Evolutionary conservation across 2,329 filamentous ascomycete genomes (phyloP).

Genomic region (Cyphellophora europaea): DNA sequence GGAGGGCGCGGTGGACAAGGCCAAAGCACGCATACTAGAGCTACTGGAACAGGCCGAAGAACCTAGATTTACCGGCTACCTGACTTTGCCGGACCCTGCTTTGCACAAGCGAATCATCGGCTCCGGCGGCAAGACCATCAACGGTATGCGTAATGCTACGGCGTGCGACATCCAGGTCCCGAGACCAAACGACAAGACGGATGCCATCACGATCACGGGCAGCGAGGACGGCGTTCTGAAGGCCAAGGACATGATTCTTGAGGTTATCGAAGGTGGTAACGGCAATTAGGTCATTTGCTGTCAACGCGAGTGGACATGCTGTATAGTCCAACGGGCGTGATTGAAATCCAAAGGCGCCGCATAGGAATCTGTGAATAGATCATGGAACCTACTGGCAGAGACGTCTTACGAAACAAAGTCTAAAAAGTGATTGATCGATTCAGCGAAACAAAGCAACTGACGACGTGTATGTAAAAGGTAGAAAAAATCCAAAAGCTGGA

Average conservation of each 20-base stretch:
- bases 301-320: neutral
- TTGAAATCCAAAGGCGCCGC: too few species aligned
- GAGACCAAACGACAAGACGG: constrained; percentile 45
- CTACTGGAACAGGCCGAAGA: constrained; percentile 54
- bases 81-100: constrained; percentile 79
- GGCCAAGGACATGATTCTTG: constrained; percentile 80
- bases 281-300: too few species aligned
- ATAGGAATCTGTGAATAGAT: too few species aligned
- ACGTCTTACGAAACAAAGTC: too few species aligned
- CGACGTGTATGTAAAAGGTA: too few species aligned
- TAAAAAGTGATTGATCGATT: too few species aligned
- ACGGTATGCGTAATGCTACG: constrained; percentile 82
- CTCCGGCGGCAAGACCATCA: constrained; percentile 80
- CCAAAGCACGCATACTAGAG: constrained; percentile 62
- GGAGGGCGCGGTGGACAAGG: constrained; percentile 70
- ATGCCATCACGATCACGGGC: constrained; percentile 86
- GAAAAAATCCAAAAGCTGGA: too few species aligned
- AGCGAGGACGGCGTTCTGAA: constrained; percentile 70
- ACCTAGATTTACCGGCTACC: constrained; percentile 62
- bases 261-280: constrained; percentile 60
- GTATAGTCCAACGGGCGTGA: too few species aligned
- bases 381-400: too few species aligned
- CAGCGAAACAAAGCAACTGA: too few species aligned
- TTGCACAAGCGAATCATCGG: constrained; percentile 89
- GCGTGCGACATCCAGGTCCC: constrained; percentile 92